phyloP scores from a whole-genome alignment of 163 green algal species.

The Prototheca wickerhamii region DNA sequence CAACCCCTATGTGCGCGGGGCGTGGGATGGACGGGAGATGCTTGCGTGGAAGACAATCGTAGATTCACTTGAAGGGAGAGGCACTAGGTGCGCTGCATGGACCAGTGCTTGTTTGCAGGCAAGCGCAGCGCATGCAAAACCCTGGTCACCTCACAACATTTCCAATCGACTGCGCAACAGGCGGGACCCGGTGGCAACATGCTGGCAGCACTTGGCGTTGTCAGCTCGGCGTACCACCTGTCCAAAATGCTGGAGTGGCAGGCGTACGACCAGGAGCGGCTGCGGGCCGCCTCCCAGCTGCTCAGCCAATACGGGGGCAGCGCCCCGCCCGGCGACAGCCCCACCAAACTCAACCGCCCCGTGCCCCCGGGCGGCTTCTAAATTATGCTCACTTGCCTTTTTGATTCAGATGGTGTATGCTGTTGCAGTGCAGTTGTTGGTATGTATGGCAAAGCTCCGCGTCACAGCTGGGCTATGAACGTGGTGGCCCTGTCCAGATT shows the following conservation, averaged over 20 bases:
- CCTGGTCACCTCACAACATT: no score
- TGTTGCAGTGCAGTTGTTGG: no score
- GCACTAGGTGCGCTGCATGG: no score
- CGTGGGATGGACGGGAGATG: neutral
- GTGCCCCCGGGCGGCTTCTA: neutral
- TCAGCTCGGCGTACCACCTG: conserved; percentile 12
- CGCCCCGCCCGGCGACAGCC: neutral
- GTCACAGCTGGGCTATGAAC: no score
- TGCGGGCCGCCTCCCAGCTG: conserved; percentile 13
- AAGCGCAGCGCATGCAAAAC: no score
- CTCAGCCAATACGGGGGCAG: conserved; percentile 10
- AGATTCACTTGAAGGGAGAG: neutral
- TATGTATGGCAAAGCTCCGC: no score
- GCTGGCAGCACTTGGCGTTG: conserved; percentile 27
- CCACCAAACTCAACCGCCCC: neutral
- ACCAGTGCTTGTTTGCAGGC: no score
- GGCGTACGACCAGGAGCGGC: conserved; percentile 15
- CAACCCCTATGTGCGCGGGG: conserved; percentile 25
- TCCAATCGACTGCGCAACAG: no score
- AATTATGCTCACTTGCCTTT: no score
- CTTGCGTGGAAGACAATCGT: neutral
- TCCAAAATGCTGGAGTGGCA: conserved; percentile 23
- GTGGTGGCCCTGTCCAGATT: no score
- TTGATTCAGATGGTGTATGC: no score
- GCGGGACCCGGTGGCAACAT: conserved; percentile 24